Evolutionary conservation across 192 early-diverging fungal genomes (phyloP), one percentile per base, ranked within the genome.

Genomic region (Chytriomyces sp.): DNA sequence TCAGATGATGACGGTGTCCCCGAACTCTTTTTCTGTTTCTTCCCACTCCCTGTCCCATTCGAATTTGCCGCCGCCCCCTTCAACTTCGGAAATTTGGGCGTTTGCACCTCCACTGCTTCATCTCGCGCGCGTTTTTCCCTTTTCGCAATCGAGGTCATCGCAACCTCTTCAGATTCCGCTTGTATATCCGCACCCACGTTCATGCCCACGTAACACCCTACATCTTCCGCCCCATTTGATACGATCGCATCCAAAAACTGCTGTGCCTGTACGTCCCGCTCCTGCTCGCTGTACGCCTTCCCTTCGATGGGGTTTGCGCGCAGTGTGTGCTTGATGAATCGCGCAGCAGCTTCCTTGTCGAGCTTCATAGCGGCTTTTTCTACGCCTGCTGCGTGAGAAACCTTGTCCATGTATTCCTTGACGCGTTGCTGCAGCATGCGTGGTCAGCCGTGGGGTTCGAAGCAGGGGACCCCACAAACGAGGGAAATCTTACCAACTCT

Each of bases 321-420:
- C 2, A 73, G 33, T 7, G 70, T 44, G 32, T 73, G 71, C 72
- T 70, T 62, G 52, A 73, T 73, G 59, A 73, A 73, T 39, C 71
- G 30, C 30, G 40, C 17, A 19, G 71, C 71, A 28, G 71, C 71
- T 12, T 32, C 67, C 40, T 73, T 62, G 49, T 73, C 71, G 25
- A 73, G 25, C 30, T 54, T 22, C 34, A 31, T 70, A 19, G 12
- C 14, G 41, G 25, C 12, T 62, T 62, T 70, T 12, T 68, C 10
- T 63, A 26, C 28, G 61, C 67, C n/a, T 32, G 19, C 61, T 22
- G 22, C 55, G 1, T 63, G 19, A 25, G 25, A 37, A 7, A 70
- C 40, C 34, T 70, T 70, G 34, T 70, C 55, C 53, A 70, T 59
- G 49, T 70, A 70, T 39, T 56, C 57, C 36, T 70, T 70, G 31